These are phyloP conservation scores for Boletus pseudopeckii DNA, from an alignment of 768 basidiomycete genomes.

Conservation along the genomic window DNA sequence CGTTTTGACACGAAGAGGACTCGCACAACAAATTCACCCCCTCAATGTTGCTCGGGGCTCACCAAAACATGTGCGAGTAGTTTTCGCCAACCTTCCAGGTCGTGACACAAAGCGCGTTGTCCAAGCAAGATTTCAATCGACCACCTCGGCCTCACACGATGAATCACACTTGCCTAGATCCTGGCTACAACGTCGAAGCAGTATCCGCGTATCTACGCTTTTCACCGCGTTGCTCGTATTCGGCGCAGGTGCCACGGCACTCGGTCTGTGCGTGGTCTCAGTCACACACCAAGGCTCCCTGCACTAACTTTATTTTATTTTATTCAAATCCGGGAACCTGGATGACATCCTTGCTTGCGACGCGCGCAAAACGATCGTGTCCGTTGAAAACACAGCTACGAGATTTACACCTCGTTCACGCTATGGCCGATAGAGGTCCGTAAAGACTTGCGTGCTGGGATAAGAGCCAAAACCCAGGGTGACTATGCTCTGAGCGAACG, in stretches of 20 bases:
- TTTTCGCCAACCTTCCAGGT: background rate
- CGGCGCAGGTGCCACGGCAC: constrained; percentile 40
- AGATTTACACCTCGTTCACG: constrained; percentile 54
- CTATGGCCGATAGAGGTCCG: constrained; percentile 67
- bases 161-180: background rate
- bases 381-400: constrained; percentile 38
- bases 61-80: background rate
- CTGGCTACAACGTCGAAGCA: constrained; percentile 13
- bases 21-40: background rate
- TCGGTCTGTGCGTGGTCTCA: constrained; percentile 39
- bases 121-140: constrained; percentile 8
- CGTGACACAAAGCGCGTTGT: background rate
- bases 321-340: background rate
- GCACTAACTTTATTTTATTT: background rate
- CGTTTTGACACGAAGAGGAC: background rate
- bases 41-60: background rate
- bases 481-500: constrained; percentile 50
- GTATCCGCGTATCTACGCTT: constrained; percentile 37
- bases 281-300: background rate
- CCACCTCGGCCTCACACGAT: constrained; percentile 7
- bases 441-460: constrained; percentile 59
- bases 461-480: constrained; percentile 58
- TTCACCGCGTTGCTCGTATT: constrained; percentile 36
- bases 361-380: background rate
- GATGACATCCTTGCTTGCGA: background rate